Percentiles rank a stretch among this genome's conserved stretches.
These are phyloP conservation scores for Amanita exitialis DNA, from an alignment of 768 basidiomycete genomes.

Conservation along the genomic window DNA sequence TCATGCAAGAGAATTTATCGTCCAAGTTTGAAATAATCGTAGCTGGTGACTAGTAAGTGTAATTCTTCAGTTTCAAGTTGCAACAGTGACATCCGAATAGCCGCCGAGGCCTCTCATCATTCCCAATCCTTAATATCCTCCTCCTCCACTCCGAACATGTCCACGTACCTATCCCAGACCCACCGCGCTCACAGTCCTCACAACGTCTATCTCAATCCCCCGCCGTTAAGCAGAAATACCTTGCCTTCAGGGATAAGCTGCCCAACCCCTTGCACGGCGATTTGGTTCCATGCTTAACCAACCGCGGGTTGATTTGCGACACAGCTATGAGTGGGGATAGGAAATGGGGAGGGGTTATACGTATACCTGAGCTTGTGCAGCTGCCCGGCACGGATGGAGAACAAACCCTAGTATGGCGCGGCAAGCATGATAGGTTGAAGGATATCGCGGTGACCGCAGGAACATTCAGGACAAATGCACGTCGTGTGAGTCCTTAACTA, in stretches of 20 bases:
- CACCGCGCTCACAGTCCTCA: slow-evolving; percentile 8
- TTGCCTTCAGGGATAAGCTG: slow-evolving; percentile 6
- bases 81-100: slow-evolving; percentile 18
- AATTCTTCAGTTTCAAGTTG: background rate
- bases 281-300: slow-evolving; percentile 18
- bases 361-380: slow-evolving; percentile 28
- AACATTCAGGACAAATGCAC: slow-evolving; percentile 25
- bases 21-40: slow-evolving; percentile 37
- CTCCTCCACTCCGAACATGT: slow-evolving; percentile 36
- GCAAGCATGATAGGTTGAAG: slow-evolving; percentile 6
- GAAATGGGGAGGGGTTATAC: slow-evolving; percentile 44
- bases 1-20: slow-evolving; percentile 35
- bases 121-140: slow-evolving; percentile 30
- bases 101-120: slow-evolving; percentile 32
- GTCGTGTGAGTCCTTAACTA: slow-evolving; percentile 23
- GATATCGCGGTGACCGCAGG: slow-evolving; percentile 23
- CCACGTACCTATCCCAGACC: slow-evolving; percentile 25
- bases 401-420: slow-evolving; percentile 7
- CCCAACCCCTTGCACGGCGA: background rate
- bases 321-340: slow-evolving; percentile 18
- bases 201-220: slow-evolving; percentile 5
- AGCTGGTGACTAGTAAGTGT: slow-evolving; percentile 49
- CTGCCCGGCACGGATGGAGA: slow-evolving; percentile 12
- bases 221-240: slow-evolving; percentile 5
- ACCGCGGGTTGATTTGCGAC: slow-evolving; percentile 34